These are phyloP conservation scores for Mycena belliarum DNA, from an alignment of 768 basidiomycete species.

Conservation along the genomic window DNA sequence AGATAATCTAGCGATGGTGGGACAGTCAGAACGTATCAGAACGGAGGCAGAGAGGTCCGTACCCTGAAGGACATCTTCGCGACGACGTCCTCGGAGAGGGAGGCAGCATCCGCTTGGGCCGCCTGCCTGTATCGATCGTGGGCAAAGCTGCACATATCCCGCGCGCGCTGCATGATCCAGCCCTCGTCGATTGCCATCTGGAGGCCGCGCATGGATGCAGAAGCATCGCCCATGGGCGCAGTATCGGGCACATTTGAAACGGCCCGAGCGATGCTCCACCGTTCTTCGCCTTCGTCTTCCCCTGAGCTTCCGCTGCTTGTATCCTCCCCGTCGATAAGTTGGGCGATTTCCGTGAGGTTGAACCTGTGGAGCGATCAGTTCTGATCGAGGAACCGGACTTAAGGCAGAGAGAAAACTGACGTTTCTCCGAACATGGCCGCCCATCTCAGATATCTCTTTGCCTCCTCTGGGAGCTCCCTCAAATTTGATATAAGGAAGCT, in stretches of 20 bases:
- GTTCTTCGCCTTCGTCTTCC: slow-evolving; percentile 53
- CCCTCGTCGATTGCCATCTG: slow-evolving; percentile 70
- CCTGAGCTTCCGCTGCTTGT: slow-evolving; percentile 51
- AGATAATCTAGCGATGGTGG: slow-evolving; percentile 66
- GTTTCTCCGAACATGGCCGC: slow-evolving; percentile 74
- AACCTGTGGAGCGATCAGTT: slow-evolving; percentile 43
- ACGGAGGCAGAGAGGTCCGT: slow-evolving; percentile 18
- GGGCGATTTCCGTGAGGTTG: slow-evolving; percentile 70
- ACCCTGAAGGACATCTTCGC: slow-evolving; percentile 75
- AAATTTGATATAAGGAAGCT: slow-evolving; percentile 62
- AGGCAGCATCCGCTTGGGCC: slow-evolving; percentile 58
- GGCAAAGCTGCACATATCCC: slow-evolving; percentile 76
- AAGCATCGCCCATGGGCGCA: slow-evolving; percentile 38
- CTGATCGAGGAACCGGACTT: neutral
- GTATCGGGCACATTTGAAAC: slow-evolving; percentile 49
- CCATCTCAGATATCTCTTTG: slow-evolving; percentile 68
- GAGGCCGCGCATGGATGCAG: slow-evolving; percentile 66
- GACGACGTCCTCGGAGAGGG: slow-evolving; percentile 47
- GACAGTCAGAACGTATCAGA: neutral
- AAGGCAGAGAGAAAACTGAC: slow-evolving; percentile 35
- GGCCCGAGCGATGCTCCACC: slow-evolving; percentile 55
- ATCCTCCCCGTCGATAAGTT: slow-evolving; percentile 76
- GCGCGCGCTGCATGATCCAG: slow-evolving; percentile 70
- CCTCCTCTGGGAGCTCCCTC: slow-evolving; percentile 62
- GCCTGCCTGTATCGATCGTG: slow-evolving; percentile 79